Evolutionary conservation across 495 filamentous ascomycete species (phyloP), one percentile per base, ranked within the genome.

Genomic region (Lentithecium fluviatile): DNA sequence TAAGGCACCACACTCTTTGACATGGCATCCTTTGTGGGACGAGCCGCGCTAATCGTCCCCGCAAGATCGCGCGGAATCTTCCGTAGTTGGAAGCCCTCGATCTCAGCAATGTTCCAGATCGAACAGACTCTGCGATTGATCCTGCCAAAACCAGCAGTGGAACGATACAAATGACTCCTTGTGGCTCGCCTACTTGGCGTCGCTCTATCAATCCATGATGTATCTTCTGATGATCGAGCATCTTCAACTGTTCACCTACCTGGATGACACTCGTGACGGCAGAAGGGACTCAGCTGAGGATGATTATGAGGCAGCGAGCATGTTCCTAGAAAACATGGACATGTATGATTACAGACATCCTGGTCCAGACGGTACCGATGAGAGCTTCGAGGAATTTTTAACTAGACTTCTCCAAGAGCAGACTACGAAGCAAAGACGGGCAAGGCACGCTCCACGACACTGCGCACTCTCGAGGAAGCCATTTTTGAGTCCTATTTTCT

Each of bases 21-120:
- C n/a, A n/a, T n/a, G n/a, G n/a, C n/a, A n/a, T n/a, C n/a, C n/a
- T n/a, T n/a, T n/a, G n/a, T n/a, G n/a, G n/a, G n/a, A n/a, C n/a
- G n/a, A n/a, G 40, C 40, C 15, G 15, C 4, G 6, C 13, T n/a
- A 3, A 20, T 3, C 15, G 3, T 15, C 40, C 19, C 15, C 6
- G 15, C 13, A 43, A 13, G 63, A 58, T 66, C 25, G 45, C 46
- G 1, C 45, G 29, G 11, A 19, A 56, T 8, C 47, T 66, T 12
- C 51, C 36, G 5, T 5, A 7, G 7, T 42, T 66, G 15, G 52
- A 61, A 34, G 57, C 51, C 17, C 58, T 62, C 10, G 63, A 66
- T 43, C 56, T 66, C 6, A 58, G 63, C 29, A 51, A 66, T 37
- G 17, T 60, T 12, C 32, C n/a, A 29, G 34, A 59, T 4, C 4